phyloP scores from a whole-genome alignment of 306 rosid species.

The Cucumis melo region DNA sequence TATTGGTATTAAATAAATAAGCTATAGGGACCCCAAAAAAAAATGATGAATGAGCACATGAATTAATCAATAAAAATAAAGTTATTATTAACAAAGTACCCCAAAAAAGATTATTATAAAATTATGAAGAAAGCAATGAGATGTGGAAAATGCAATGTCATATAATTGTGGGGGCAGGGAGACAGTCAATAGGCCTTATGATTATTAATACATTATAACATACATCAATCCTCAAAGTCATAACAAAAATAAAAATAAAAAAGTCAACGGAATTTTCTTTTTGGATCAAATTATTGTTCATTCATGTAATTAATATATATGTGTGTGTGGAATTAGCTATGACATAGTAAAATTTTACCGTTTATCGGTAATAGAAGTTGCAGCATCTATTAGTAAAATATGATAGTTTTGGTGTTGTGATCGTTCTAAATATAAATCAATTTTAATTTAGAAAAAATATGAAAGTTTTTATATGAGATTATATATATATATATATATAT shows the following conservation, averaged over 20 bases:
- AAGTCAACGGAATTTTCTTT: neutral
- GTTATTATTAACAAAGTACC: neutral
- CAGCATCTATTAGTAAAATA: too few relatives aligned
- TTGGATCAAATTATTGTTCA: neutral
- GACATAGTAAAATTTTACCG: too few relatives aligned
- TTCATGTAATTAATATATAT: neutral
- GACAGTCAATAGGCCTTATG: neutral
- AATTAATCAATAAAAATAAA: neutral
- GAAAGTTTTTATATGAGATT: too few relatives aligned
- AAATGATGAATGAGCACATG: slow-evolving; percentile 1
- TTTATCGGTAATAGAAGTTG: neutral
- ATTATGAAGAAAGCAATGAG: neutral
- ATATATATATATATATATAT: too few relatives aligned
- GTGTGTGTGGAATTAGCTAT: neutral
- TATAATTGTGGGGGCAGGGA: neutral
- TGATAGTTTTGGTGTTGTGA: too few relatives aligned
- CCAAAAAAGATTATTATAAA: neutral
- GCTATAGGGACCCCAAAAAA: neutral
- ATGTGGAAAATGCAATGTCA: neutral
- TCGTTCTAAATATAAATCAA: too few relatives aligned
- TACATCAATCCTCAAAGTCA: neutral
- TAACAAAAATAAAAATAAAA: too few relatives aligned
- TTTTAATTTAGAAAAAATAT: too few relatives aligned
- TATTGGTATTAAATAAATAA: neutral
- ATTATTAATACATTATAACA: slow-evolving; percentile 3